Conservation (phyloP, 345 rosid species). For the rapeseed (Brassica napus) region Da-Ae NC_063446.1:25940001-25940500, state of each 20-base stretch:
- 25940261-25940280: slow-evolving; percentile 37
- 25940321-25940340: slow-evolving; percentile 20
- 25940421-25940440: neutral
- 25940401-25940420: slow-evolving; percentile 5
- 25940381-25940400: neutral
- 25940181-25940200: neutral
- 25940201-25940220: slow-evolving; percentile 10
- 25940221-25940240: slow-evolving; percentile 36
- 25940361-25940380: slow-evolving; percentile 29
- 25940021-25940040: neutral
- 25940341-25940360: slow-evolving; percentile 45
- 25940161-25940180: neutral
- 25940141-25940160: neutral
- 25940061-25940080: slow-evolving; percentile 15
- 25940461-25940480: neutral
- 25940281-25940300: slow-evolving; percentile 1
- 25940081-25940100: slow-evolving; percentile 28
- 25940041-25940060: neutral
- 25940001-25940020: neutral
- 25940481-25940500: slow-evolving; percentile 41
- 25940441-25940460: slow-evolving; percentile 22
- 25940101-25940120: slow-evolving; percentile 6
- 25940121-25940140: neutral
- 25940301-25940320: slow-evolving; percentile 11
- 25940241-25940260: slow-evolving; percentile 24